Percentiles rank a stretch among this genome's conserved stretches.
phyloP scores from a whole-genome alignment of 176 grass and related monocot species.

The Tuctoria greenei region DNA sequence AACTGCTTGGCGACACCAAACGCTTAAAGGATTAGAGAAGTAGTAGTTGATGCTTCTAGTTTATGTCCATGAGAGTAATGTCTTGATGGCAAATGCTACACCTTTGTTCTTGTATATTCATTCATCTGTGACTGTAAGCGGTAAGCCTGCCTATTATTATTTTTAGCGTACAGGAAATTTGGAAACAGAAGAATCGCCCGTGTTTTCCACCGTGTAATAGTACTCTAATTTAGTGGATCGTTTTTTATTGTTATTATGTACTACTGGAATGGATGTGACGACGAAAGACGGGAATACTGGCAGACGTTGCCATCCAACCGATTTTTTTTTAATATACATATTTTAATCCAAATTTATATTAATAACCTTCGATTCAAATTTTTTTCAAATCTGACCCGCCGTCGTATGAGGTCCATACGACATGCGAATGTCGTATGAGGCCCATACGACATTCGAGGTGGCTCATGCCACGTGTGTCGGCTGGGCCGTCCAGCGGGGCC shows the following conservation, averaged over 20 bases:
- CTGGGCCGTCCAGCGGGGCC: too few species aligned
- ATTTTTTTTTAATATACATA: too few species aligned
- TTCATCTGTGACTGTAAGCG: not conserved
- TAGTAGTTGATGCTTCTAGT: not conserved
- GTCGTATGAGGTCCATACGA: too few species aligned
- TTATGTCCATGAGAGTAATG: not conserved
- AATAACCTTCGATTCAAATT: too few species aligned
- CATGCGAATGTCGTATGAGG: too few species aligned
- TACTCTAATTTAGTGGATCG: not conserved
- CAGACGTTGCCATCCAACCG: constrained; percentile 2
- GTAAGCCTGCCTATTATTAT: not conserved
- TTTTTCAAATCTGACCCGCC: too few species aligned
- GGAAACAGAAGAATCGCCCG: not conserved
- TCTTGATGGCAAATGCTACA: not conserved
- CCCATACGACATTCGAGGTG: too few species aligned
- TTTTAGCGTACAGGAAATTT: not conserved
- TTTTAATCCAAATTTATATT: too few species aligned
- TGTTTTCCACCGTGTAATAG: not conserved
- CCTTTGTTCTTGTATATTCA: constrained; percentile 17
- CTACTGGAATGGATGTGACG: not conserved
- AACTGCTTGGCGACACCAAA: not conserved
- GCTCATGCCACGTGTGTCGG: too few species aligned
- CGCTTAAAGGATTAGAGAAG: not conserved
- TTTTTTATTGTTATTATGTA: not conserved
- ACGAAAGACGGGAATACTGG: constrained; percentile 6